Evolutionary conservation across 768 basidiomycete genomes (phyloP), one percentile per base, ranked within the genome.

Genomic region (Floccularia luteovirens): DNA sequence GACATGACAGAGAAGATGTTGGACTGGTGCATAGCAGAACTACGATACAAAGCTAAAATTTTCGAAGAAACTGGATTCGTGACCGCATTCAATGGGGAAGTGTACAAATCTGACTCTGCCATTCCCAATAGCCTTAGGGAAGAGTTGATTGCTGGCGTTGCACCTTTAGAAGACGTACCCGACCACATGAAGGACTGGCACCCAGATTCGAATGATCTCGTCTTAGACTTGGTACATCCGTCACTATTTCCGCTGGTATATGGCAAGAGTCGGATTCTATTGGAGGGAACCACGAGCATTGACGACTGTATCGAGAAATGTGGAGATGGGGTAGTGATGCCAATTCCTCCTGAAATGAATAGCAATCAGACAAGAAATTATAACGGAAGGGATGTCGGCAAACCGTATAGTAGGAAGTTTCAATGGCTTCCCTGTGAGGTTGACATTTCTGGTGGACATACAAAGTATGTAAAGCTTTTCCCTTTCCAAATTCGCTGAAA

Each of bases 141-240:
- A 8, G 39, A 24, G 25, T 47, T 63, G 3, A 39, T 45, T 12
- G 25, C 44, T 8, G 55, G 42, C 11, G 49, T 50, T 5, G 17
- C 22, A 5, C 27, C 46, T 14, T 57, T 69, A 12, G 63, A 68
- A 39, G 46, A 62, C 35, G 52, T 60, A 1, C 55, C 60, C 0
- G 59, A 58, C 3, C 47, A 49, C 0, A 20, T 54, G 43, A 57
- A 60, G 22, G 69, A 70, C 46, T 70, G 68, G 69, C 66, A 67
- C 43, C 67, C 65, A 4, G 52, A 58, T 7, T 63, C 64, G 2
- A 50, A 69, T 44, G 44, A 50, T 2, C 61, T 58, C 27, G 66
- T 70, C 0, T 58, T 69, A 11, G 65, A 69, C 41, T 54, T 69
- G 25, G 59, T 67, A 1, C 64, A 70, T 35, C 67, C 67, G 34